Base-by-base conservation (phyloP, 2,329 filamentous ascomycete genomes). In the Fusarium solani-melongenae region DNA sequence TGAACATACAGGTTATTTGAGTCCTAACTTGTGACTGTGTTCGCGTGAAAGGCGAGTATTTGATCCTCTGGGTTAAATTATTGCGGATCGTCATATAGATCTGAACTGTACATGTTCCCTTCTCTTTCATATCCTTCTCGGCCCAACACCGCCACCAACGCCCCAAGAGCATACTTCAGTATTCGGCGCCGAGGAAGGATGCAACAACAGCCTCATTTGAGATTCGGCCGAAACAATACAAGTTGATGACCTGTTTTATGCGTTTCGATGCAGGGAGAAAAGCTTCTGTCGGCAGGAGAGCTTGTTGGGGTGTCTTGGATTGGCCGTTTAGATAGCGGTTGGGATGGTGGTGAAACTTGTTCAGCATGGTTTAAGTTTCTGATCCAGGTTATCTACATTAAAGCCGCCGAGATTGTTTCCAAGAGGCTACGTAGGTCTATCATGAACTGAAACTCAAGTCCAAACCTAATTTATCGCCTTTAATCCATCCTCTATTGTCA, bases 391-490 rank as follows among this genome's bases (percentile, higher is more conserved):
- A n/a, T n/a, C n/a, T n/a, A n/a, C n/a, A n/a, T n/a, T n/a, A 10
- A 7, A 9, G 17, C 4, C 36, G 36, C 5, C 9, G 17, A n/a
- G 36, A n/a, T 4, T 38, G 27, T 29, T 29, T 38, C 4, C 17
- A 3, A 36, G 34, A 15, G 4, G 36, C 3, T 38, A 2, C 2
- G 8, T 38, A 17, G 36, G 4, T n/a, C 36, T 38, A 9, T 1
- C 4, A n/a, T n/a, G 1, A 17, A 38, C 36, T 4, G 15, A 8
- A 15, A n/a, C 9, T 38, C 15, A 4, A 38, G 36, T 10, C 17
- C 17, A 8, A n/a, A 5, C 15, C 7, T 2, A n/a, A 7, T 2
- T 38, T 17, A 2, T 17, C 2, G 17, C 8, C 3, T 12, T 15
- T 34, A 15, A 14, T 15, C 6, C 14, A 6, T 34, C 2, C 27